Evolutionary conservation across 305 asterid species (phyloP).

Genomic region (Fraxinus nigra): DNA sequence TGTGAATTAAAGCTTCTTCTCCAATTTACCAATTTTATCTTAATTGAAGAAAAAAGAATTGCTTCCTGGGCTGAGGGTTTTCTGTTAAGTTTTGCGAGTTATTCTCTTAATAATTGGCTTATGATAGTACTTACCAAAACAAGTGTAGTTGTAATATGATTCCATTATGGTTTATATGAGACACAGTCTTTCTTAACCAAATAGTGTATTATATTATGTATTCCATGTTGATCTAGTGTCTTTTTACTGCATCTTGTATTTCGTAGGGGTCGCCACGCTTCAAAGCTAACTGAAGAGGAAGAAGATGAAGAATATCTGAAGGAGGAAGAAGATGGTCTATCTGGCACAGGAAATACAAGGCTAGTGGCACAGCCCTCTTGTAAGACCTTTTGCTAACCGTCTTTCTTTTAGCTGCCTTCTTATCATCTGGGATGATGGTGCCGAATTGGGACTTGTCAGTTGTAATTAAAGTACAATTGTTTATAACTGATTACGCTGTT

Average conservation of each 20-base stretch:
- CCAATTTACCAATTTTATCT: background rate
- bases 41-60: background rate
- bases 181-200: background rate
- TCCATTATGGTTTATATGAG: background rate
- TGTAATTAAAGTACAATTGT: background rate
- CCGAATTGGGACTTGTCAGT: background rate
- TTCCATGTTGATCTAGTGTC: background rate
- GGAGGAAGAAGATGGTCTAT: slow-evolving; percentile 79
- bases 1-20: background rate
- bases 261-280: slow-evolving; percentile 96
- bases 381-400: slow-evolving; percentile 39
- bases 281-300: slow-evolving; percentile 95
- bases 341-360: slow-evolving; percentile 84
- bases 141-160: background rate
- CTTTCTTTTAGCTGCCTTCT: background rate
- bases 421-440: background rate
- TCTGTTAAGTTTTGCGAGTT: background rate
- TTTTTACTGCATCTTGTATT: slow-evolving; percentile 18
- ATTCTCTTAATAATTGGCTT: background rate
- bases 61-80: background rate
- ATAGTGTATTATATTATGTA: background rate
- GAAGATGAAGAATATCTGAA: slow-evolving; percentile 95
- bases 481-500: background rate
- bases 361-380: slow-evolving; percentile 93
- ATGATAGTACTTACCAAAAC: background rate